Conservation (phyloP, 345 rosid genomes). For the Linum usitatissimum region DNA sequence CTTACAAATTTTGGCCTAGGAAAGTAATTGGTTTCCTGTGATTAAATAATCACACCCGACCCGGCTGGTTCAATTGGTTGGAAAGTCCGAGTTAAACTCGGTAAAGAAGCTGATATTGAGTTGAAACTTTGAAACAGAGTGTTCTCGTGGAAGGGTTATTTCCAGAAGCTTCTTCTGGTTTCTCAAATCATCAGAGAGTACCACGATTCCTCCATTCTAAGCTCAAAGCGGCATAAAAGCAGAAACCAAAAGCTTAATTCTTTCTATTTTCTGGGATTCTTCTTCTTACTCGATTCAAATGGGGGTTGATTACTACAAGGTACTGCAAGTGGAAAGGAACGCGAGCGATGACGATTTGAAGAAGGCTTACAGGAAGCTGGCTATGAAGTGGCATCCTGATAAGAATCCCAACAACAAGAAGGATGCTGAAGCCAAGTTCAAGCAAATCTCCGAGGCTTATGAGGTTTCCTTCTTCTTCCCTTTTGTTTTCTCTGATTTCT, state of each 20-base stretch:
- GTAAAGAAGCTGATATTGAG: too few species aligned
- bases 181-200: background rate
- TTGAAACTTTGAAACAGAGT: too few species aligned
- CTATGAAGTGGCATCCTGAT: conserved; percentile 27
- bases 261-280: too few species aligned
- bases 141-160: background rate
- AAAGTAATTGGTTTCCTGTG: too few species aligned
- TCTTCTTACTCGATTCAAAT: background rate
- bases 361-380: conserved; percentile 23
- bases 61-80: background rate
- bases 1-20: too few species aligned
- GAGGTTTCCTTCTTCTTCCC: conserved; percentile 9
- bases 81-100: background rate
- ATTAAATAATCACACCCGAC: too few species aligned
- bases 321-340: conserved; percentile 14
- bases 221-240: background rate
- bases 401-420: conserved; percentile 20
- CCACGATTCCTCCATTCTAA: background rate
- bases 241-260: background rate
- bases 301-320: conserved; percentile 24
- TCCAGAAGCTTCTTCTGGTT: conserved; percentile 10
- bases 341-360: conserved; percentile 22
- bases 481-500: too few species aligned
- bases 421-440: conserved; percentile 22
- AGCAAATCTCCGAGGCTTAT: conserved; percentile 22